Evolutionary conservation across 139 green algal genomes (phyloP).

Genomic region (Chlamydomonas incerta): DNA sequence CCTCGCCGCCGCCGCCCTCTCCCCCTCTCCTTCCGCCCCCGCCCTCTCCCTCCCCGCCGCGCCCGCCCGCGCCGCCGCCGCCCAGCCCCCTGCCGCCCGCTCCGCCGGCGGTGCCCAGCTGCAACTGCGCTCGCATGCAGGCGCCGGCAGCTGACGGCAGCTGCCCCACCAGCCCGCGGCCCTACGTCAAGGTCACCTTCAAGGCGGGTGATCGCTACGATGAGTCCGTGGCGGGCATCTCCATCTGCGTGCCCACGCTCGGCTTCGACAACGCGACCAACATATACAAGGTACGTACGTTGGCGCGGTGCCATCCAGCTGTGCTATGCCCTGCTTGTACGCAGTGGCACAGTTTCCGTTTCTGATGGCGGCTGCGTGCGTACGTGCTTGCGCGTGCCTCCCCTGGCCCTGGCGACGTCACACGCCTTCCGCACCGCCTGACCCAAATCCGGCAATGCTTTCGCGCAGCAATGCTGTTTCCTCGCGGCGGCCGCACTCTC

Average conservation of each 20-base stretch:
- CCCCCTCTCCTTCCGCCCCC: not conserved
- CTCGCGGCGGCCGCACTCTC: no score
- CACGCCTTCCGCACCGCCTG: no score
- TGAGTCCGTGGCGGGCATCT: not conserved
- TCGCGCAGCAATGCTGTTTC: no score
- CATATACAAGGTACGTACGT: not conserved
- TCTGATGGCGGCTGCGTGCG: no score
- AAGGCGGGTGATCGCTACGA: not conserved
- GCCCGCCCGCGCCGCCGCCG: no score
- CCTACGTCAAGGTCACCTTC: not conserved
- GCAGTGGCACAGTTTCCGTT: no score
- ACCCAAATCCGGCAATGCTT: no score
- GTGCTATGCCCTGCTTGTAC: no score
- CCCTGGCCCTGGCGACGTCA: no score
- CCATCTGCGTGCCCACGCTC: not conserved
- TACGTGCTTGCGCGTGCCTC: not conserved
- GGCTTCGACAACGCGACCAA: constrained; percentile 6
- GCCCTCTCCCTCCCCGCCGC: no score
- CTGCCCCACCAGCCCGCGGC: not conserved
- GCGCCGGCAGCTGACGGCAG: not conserved
- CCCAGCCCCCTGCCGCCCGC: not conserved
- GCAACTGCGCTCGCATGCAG: not conserved
- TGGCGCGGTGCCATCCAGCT: not conserved
- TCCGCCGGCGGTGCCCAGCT: not conserved
- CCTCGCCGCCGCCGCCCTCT: not conserved